Conservation (phyloP, 2,329 filamentous ascomycete genomes). For the Aspergillus carbonarius region DNA sequence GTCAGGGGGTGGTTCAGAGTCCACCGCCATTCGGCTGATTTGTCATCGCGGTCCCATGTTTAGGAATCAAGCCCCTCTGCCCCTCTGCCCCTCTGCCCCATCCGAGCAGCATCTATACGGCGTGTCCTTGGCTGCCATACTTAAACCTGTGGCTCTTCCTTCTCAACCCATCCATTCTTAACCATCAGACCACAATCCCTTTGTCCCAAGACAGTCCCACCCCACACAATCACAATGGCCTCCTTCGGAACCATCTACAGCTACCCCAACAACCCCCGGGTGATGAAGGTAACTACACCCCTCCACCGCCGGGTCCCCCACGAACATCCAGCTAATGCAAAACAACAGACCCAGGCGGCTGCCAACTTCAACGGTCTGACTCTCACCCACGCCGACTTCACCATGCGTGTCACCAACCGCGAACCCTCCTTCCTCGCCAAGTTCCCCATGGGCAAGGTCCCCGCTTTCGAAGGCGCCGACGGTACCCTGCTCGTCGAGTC, state of each 20-base stretch:
- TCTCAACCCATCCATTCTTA: background rate
- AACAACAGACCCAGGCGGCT: conserved; percentile 29
- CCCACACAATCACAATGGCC: conserved; percentile 14
- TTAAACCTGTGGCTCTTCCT: too few relatives aligned
- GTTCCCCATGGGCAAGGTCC: conserved; percentile 55
- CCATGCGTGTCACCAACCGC: conserved; percentile 45
- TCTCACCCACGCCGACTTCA: conserved; percentile 36
- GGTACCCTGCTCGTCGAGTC: conserved; percentile 47
- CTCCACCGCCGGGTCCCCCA: background rate
- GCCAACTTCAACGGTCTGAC: conserved; percentile 39
- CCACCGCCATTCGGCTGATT: background rate
- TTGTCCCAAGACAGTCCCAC: background rate
- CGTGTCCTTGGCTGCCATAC: too few relatives aligned
- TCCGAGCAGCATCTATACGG: background rate
- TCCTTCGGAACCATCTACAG: conserved; percentile 20
- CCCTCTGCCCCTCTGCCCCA: background rate
- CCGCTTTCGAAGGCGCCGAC: conserved; percentile 50
- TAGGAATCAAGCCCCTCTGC: background rate
- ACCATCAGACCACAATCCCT: background rate
- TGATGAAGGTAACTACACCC: conserved; percentile 17
- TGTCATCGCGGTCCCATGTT: background rate
- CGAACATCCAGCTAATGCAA: background rate
- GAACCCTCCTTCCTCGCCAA: conserved; percentile 50
- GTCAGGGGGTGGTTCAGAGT: background rate
- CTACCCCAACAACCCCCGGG: conserved; percentile 24